Conservation (phyloP, 129 eudicot species). For the Ambrosia artemisiifolia region DNA sequence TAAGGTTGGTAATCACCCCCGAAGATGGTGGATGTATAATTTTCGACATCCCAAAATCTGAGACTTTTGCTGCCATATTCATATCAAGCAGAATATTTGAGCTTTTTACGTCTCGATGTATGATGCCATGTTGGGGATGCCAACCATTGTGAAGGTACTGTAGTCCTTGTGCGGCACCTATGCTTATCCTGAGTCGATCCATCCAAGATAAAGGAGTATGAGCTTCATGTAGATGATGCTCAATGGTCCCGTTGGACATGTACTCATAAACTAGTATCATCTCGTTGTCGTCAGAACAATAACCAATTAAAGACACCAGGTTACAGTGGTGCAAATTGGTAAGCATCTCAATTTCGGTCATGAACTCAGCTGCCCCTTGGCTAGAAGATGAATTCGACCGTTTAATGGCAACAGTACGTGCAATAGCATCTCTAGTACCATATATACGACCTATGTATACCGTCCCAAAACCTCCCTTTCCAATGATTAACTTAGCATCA, state of each 20-base stretch:
- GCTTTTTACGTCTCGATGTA: slow-evolving; percentile 21
- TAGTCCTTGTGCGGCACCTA: slow-evolving; percentile 25
- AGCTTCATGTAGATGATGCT: slow-evolving; percentile 33
- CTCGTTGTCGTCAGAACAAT: slow-evolving; percentile 22
- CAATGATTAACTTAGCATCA: slow-evolving; percentile 3
- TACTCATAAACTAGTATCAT: slow-evolving; percentile 47
- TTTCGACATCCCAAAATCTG: slow-evolving; percentile 28
- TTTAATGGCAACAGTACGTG: slow-evolving; percentile 11
- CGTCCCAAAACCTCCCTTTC: slow-evolving; percentile 23
- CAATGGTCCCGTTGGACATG: slow-evolving; percentile 38
- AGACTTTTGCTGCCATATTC: slow-evolving; percentile 17
- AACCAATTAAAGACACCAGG: slow-evolving; percentile 29
- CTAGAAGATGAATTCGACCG: slow-evolving; percentile 20
- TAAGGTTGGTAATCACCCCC: background rate
- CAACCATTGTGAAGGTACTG: slow-evolving; percentile 28
- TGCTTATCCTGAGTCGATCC: slow-evolving; percentile 15
- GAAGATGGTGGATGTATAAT: background rate
- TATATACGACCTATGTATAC: slow-evolving; percentile 19
- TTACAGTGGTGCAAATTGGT: slow-evolving; percentile 27
- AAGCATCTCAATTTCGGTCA: slow-evolving; percentile 30
- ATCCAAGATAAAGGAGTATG: slow-evolving; percentile 15
- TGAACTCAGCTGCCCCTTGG: slow-evolving; percentile 30
- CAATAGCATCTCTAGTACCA: background rate
- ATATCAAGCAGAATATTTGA: slow-evolving; percentile 21
- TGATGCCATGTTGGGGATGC: slow-evolving; percentile 16